Conservation (phyloP, 768 basidiomycete genomes). For the Naganishia kalamii region DNA sequence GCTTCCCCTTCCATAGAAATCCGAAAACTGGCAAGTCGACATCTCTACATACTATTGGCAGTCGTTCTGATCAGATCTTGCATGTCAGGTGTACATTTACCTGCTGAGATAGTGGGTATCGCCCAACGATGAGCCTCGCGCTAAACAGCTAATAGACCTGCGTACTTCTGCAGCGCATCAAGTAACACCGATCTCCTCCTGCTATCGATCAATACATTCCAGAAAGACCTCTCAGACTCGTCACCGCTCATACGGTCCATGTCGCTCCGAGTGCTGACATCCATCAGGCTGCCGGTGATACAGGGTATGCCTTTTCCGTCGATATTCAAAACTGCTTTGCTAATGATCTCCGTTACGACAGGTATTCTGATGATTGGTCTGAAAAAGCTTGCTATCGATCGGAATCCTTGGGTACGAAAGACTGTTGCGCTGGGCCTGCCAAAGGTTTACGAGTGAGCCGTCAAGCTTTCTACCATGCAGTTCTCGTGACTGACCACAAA, state of each 20-base stretch:
- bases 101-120: slow-evolving; percentile 65
- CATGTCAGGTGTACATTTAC: slow-evolving; percentile 72
- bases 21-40: slow-evolving; percentile 63
- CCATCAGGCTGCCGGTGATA: slow-evolving; percentile 87
- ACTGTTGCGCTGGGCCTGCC: slow-evolving; percentile 83
- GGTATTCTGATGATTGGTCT: slow-evolving; percentile 60
- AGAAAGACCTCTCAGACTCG: slow-evolving; percentile 85
- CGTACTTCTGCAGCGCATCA: slow-evolving; percentile 54
- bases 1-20: slow-evolving; percentile 87
- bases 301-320: slow-evolving; percentile 30
- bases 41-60: background rate
- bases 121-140: too few species aligned
- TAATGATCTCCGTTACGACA: background rate
- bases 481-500: background rate
- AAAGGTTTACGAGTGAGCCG: slow-evolving; percentile 67
- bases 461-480: too few species aligned
- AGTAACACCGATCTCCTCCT: slow-evolving; percentile 90
- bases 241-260: slow-evolving; percentile 93
- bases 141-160: background rate
- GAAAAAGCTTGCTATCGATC: slow-evolving; percentile 83
- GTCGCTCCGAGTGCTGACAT: slow-evolving; percentile 86
- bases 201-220: slow-evolving; percentile 96
- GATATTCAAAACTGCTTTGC: background rate
- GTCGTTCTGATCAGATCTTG: background rate
- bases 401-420: slow-evolving; percentile 91